Evolutionary conservation across 257 asterid species (phyloP).

Genomic region (Asclepias syriaca): DNA sequence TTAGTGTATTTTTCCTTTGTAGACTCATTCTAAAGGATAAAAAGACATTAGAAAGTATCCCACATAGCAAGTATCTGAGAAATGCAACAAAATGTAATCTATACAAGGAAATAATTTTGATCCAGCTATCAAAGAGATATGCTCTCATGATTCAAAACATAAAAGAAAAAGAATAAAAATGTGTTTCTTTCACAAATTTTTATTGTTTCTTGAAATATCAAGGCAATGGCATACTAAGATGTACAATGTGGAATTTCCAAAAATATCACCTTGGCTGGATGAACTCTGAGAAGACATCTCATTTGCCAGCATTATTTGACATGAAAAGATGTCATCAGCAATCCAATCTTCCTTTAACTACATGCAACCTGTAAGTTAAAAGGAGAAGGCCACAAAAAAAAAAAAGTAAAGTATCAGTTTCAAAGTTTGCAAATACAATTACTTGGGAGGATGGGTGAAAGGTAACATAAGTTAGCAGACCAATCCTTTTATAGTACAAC

Average conservation of each 20-base stretch:
- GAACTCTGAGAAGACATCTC: not conserved
- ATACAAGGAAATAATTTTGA: not conserved
- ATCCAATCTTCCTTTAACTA: not conserved
- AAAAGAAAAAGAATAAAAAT: not conserved
- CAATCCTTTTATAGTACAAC: not conserved
- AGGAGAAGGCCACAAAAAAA: not conserved
- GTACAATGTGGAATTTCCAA: not conserved
- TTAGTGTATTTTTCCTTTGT: not conserved
- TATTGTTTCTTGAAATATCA: not conserved
- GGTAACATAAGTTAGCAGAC: not conserved
- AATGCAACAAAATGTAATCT: not conserved
- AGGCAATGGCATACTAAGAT: not conserved
- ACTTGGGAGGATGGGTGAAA: not conserved
- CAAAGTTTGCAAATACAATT: not conserved
- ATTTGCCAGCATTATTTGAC: not conserved
- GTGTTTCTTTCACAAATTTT: not conserved
- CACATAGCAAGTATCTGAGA: not conserved
- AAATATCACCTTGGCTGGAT: not conserved
- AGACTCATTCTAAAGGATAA: not conserved
- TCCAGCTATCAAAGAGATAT: not conserved
- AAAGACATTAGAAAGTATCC: not conserved
- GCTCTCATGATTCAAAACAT: not conserved
- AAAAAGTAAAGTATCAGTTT: not conserved
- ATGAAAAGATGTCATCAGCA: not conserved
- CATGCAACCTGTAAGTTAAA: conserved; percentile 1